Evolutionary conservation across 2,329 filamentous ascomycete genomes (phyloP).

Genomic region (Tolypocladium cylindrosporum): DNA sequence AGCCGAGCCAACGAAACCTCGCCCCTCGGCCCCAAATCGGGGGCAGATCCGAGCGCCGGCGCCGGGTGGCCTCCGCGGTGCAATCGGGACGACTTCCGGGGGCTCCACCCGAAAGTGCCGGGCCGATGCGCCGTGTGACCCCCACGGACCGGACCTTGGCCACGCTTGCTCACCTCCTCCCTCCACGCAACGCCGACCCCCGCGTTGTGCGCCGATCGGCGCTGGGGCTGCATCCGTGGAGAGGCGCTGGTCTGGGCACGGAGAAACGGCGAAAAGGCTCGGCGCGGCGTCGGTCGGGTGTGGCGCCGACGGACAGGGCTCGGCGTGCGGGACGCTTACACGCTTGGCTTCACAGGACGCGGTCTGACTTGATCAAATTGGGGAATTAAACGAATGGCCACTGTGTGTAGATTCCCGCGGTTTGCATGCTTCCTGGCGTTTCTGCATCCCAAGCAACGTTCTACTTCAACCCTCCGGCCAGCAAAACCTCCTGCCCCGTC

Average conservation of each 20-base stretch:
- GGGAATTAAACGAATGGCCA: not conserved
- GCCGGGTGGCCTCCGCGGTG: not conserved
- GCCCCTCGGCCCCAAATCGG: not conserved
- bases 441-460: not conserved
- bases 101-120: not conserved
- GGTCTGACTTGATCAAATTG: not conserved
- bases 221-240: not conserved
- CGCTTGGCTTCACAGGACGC: not conserved
- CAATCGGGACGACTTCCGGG: not conserved
- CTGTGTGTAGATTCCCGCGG: not conserved
- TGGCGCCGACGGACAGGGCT: too few species aligned
- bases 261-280: not conserved
- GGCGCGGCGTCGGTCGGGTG: too few species aligned
- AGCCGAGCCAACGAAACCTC: not conserved
- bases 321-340: not conserved
- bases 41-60: not conserved
- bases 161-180: not conserved
- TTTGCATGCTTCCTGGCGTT: too few species aligned
- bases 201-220: not conserved
- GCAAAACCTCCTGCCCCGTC: constrained; percentile 16
- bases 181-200: not conserved
- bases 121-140: not conserved
- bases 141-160: not conserved
- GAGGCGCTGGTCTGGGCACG: not conserved
- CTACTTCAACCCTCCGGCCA: constrained; percentile 15